phyloP scores from a whole-genome alignment of 176 grass and related monocot species.

The Carex scoparia region DNA sequence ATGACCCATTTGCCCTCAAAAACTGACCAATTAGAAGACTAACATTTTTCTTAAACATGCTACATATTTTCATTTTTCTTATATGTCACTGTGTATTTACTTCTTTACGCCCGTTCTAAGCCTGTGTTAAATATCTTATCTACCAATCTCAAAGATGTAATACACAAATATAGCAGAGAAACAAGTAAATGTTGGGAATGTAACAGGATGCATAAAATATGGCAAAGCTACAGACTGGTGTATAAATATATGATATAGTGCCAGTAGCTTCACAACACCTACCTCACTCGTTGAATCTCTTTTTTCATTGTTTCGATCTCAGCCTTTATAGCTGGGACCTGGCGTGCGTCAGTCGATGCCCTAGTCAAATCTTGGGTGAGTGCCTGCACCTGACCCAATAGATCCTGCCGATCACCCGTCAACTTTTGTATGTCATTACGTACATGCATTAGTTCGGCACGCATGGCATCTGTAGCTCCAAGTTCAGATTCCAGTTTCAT shows the following conservation, averaged over 20 bases:
- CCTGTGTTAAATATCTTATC: not conserved
- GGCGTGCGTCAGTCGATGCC: constrained; percentile 17
- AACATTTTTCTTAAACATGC: too few relatives aligned
- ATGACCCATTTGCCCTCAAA: too few relatives aligned
- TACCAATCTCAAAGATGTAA: not conserved
- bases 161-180: not conserved
- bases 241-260: not conserved
- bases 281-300: constrained; percentile 23
- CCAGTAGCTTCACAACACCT: not conserved
- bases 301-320: constrained; percentile 35
- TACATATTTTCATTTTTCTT: too few relatives aligned
- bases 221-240: not conserved
- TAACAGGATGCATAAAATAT: not conserved
- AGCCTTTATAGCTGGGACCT: constrained; percentile 28
- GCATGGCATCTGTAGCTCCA: constrained; percentile 48
- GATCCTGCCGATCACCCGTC: constrained; percentile 18
- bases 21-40: too few relatives aligned
- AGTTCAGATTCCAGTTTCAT: constrained; percentile 75
- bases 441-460: constrained; percentile 66
- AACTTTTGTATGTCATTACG: constrained; percentile 29
- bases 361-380: constrained; percentile 30
- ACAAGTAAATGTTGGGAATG: not conserved
- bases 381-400: constrained; percentile 21
- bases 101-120: not conserved
- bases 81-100: too few relatives aligned